Conservation (phyloP, 305 asterid genomes). For the Withania somnifera region DNA sequence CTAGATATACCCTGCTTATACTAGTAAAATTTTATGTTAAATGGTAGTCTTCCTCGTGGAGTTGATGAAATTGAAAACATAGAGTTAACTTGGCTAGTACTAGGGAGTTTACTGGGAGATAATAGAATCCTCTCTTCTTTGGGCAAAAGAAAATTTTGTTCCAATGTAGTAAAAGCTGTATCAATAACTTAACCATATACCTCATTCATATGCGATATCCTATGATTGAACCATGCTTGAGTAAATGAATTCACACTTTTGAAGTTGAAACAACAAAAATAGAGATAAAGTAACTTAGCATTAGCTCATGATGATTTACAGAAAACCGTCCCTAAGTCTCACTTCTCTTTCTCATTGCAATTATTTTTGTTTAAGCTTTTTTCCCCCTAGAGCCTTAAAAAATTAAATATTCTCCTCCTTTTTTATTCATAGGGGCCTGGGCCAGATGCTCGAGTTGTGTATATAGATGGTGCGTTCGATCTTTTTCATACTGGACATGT, state of each 20-base stretch:
- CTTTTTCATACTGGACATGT: conserved; percentile 96
- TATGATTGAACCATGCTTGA: background rate
- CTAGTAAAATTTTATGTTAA: background rate
- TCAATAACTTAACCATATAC: background rate
- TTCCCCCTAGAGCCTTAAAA: background rate
- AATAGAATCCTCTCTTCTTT: background rate
- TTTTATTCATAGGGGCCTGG: conserved; percentile 62
- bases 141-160: background rate
- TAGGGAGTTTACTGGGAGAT: background rate
- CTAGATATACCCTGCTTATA: background rate
- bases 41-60: background rate
- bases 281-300: background rate
- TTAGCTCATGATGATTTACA: background rate
- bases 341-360: background rate
- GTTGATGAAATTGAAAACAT: background rate
- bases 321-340: background rate
- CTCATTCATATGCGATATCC: background rate
- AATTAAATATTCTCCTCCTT: conserved; percentile 6
- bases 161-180: background rate
- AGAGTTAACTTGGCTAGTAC: background rate
- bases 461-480: conserved; percentile 96
- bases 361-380: background rate
- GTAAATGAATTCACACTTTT: background rate
- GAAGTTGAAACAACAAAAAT: background rate
- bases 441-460: conserved; percentile 80